Evolutionary conservation across 306 rosid species (phyloP), one percentile per base, ranked within the genome.

Genomic region (Dryas drummondii): DNA sequence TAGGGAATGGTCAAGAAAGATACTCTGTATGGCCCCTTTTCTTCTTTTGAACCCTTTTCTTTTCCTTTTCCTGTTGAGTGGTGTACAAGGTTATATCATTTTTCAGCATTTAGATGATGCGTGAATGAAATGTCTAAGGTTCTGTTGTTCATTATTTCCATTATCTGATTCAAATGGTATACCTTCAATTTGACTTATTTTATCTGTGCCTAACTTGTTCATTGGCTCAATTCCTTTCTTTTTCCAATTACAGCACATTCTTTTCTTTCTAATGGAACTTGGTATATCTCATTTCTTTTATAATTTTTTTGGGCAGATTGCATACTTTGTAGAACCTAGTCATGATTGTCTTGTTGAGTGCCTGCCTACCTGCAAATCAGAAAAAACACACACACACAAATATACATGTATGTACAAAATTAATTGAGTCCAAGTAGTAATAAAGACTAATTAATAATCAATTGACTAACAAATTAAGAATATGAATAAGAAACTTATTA

Each of bases 301-400:
- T 32, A 1, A 53, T 79, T 71, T 76, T 57, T 60, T 77, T 58
- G 56, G 55, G 61, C 92, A 94, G 98, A 88, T 92, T 49, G 96
- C 97, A 6, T 92, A 86, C 81, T 94, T 94, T 44, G 41, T 94
- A 73, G 97, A 91, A 79, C 98, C 98, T 4, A 85, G 84, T 66
- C 92, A 88, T 57, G 93, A 90, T 55, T 94, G 99, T 82, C 76
- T 91, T 37, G 93, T 91, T 42, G 93, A 94, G 72, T 92, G 99
- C 84, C 81, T 94, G 78, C 96, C 93, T 51, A 90, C 97, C 47
- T 92, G 99, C 90, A 86, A 86, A 83, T 92, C 99, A 11, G 96
- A 22, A 22, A 62, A 40, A 16, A 7, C 68, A 7, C 68, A 1
- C 37, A 32, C 37, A 32, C 37, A 32, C 37, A 32, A 32, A 32